phyloP scores from a whole-genome alignment of 441 rosid species.

The Eutrema salsugineum region DNA sequence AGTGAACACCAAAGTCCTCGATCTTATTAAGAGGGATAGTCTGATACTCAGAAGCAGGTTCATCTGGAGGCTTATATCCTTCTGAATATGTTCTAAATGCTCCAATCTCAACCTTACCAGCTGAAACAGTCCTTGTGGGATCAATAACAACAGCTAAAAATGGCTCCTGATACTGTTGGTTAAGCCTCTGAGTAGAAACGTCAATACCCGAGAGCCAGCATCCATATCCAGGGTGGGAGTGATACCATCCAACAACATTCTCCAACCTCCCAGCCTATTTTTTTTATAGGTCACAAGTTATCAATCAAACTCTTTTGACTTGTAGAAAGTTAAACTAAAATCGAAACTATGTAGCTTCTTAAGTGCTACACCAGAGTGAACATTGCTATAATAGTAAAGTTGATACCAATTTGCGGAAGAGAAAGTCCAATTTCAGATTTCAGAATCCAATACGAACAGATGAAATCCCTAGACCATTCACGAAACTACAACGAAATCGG shows the following conservation, averaged over 20 bases:
- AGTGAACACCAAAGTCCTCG: conserved; percentile 93
- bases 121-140: conserved; percentile 94
- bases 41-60: conserved; percentile 86
- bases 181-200: conserved; percentile 88
- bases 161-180: conserved; percentile 91
- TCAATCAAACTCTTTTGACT: neutral
- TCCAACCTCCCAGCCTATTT: conserved; percentile 95
- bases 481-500: too few species aligned
- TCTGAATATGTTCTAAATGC: conserved; percentile 92
- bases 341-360: too few species aligned
- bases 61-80: conserved; percentile 86
- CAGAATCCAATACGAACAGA: too few species aligned
- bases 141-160: conserved; percentile 92
- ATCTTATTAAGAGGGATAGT: conserved; percentile 92
- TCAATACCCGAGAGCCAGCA: conserved; percentile 99
- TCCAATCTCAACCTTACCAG: conserved; percentile 97
- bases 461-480: too few species aligned
- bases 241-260: conserved; percentile 99
- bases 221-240: conserved; percentile 96
- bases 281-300: conserved; percentile 11
- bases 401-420: neutral
- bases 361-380: too few species aligned
- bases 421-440: too few species aligned
- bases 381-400: neutral
- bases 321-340: too few species aligned